A percentile compares a stretch with the other conserved stretches of the same genome.
phyloP scores from a whole-genome alignment of 164 flowering plant genomes.

The Cinnamomum chago region DNA sequence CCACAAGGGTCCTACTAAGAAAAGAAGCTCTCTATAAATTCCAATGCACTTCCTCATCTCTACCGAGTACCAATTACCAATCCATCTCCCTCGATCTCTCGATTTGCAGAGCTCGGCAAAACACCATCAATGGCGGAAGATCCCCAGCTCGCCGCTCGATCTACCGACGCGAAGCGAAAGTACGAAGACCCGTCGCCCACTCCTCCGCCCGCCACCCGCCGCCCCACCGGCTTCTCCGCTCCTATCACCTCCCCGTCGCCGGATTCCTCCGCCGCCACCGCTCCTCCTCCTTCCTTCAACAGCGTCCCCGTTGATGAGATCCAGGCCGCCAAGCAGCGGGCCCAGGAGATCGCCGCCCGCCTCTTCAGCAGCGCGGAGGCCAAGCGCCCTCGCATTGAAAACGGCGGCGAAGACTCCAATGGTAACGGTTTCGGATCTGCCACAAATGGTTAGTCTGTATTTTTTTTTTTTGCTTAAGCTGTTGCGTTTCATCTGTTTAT shows the following conservation, averaged over 20 bases:
- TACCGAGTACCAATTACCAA: too few relatives aligned
- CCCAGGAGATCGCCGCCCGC: conserved; percentile 92
- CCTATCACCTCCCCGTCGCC: conserved; percentile 26
- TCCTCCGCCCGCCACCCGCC: conserved; percentile 28
- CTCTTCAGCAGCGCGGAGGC: conserved; percentile 59
- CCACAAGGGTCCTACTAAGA: too few relatives aligned
- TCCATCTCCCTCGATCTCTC: too few relatives aligned
- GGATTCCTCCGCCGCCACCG: conserved; percentile 2
- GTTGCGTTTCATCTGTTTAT: too few relatives aligned
- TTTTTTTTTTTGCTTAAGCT: not conserved
- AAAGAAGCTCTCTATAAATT: too few relatives aligned
- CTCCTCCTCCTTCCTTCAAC: conserved; percentile 51
- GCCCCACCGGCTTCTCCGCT: conserved; percentile 79
- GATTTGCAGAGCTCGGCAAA: not conserved
- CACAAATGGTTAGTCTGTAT: not conserved
- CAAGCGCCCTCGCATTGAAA: conserved; percentile 74
- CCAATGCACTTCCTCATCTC: too few relatives aligned
- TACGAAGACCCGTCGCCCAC: conserved; percentile 60
- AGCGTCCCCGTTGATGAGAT: conserved; percentile 54
- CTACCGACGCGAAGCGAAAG: conserved; percentile 57
- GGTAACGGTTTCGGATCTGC: conserved; percentile 35
- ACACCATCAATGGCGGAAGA: conserved; percentile 60
- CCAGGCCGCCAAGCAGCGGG: conserved; percentile 81
- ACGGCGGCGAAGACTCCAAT: conserved; percentile 28
- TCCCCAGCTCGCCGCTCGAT: conserved; percentile 46